Base-by-base conservation (phyloP, 192 early-diverging fungal species). In the Entomortierella lignicola region DNA sequence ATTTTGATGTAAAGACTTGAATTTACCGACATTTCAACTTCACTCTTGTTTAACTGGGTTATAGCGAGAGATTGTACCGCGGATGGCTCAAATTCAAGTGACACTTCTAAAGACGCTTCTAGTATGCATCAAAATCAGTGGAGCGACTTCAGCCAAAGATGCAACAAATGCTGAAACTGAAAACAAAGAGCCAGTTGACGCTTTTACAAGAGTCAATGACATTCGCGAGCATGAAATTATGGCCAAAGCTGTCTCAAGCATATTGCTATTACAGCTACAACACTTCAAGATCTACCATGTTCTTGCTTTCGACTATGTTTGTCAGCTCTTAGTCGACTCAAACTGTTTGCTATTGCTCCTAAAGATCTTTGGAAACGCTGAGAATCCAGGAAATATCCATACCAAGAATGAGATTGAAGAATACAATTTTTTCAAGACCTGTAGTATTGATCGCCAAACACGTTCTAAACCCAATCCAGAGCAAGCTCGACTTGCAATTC, bases 341-440 rank as follows among this genome's bases (percentile, higher is more conserved):
- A 94, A 93, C 52, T 92, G 93, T 44, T 81, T 93, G n/a, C 87
- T 96, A 32, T 69, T 96, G 8, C 88, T 96, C 32, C 80, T 96
- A 12, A 96, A 94, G 66, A 90, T 96, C 77, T 85, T 95, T 60
- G 94, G 94, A 52, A 86, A 94, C 25, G 92, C 92, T 53, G 85
- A 87, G 63, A 83, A 87, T 26, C 72, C 81, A 5, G 74, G 72
- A 11, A 79, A 83, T 8, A 71, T 82, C n/a, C 74, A 75, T n/a
- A 81, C 83, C 23, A 84, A 86, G 34, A 86, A 80, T 41, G 88
- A 88, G 52, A 60, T 85, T 1, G 84, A 85, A 11, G 80, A 82
- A 25, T 74, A 80, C 51, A 85, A 82, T 71, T 88, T 72, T 61
- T 71, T 79, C 66, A 68, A 63, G 56, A 71, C 73, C 75, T 86